Percentiles rank a stretch among this genome's conserved stretches.
Evolutionary conservation across 2,329 filamentous ascomycete species (phyloP).

Genomic region (Colletotrichum sp.): DNA sequence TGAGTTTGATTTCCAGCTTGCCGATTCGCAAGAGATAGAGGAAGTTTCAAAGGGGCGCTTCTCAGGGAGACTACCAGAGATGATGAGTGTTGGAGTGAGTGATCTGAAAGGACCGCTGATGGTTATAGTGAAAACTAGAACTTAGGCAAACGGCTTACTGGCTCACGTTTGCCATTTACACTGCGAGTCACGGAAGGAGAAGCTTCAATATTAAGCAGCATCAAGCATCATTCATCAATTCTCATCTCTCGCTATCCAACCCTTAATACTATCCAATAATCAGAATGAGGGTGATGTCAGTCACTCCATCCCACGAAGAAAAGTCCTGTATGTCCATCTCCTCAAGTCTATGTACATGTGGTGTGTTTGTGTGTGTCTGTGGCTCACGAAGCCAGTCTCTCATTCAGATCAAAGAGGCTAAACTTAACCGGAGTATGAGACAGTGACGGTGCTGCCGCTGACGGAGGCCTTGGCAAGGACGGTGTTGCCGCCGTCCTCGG

Average conservation of each 20-base stretch:
- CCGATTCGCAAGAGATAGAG: background rate
- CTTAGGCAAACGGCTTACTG: background rate
- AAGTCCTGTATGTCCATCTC: background rate
- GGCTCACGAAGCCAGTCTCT: background rate
- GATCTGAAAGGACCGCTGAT: background rate
- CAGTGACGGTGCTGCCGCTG: slow-evolving; percentile 14
- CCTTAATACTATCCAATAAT: background rate
- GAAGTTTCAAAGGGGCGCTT: background rate
- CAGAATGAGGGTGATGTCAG: background rate
- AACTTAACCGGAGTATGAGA: slow-evolving; percentile 5
- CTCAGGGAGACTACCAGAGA: background rate
- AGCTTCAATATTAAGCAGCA: background rate
- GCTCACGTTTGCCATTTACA: background rate
- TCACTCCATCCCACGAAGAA: background rate
- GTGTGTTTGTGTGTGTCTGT: background rate
- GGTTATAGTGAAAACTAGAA: background rate
- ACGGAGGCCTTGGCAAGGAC: slow-evolving; percentile 14
- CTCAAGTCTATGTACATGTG: background rate
- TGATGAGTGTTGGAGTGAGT: slow-evolving; percentile 7
- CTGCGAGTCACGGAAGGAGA: background rate
- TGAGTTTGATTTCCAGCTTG: background rate
- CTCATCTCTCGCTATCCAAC: background rate
- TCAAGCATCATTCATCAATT: background rate
- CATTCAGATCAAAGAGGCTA: background rate
- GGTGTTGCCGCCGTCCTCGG: background rate